Evolutionary conservation across 768 basidiomycete species (phyloP).

Genomic region (Calocybe gangraenosa): DNA sequence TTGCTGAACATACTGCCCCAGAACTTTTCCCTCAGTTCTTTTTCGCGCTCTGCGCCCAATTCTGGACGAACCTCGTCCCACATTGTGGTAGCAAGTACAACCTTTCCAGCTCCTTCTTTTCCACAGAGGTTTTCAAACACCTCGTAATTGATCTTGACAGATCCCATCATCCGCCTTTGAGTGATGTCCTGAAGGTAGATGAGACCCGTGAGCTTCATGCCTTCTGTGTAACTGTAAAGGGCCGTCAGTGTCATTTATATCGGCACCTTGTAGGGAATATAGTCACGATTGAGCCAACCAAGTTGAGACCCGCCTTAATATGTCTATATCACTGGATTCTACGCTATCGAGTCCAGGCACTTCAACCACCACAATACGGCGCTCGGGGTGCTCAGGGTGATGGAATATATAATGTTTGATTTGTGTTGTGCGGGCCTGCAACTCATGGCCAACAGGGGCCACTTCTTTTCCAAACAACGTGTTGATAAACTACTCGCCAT

Average conservation of each 20-base stretch:
- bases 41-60: slow-evolving; percentile 7
- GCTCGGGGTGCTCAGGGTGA: background rate
- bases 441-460: slow-evolving; percentile 17
- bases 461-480: slow-evolving; percentile 10
- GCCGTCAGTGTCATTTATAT: background rate
- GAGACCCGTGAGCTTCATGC: slow-evolving; percentile 25
- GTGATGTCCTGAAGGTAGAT: no score
- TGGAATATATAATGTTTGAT: slow-evolving; percentile 16
- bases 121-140: slow-evolving; percentile 16
- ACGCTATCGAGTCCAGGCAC: slow-evolving; percentile 8
- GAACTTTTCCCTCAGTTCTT: slow-evolving; percentile 5
- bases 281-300: slow-evolving; percentile 4
- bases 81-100: slow-evolving; percentile 15
- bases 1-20: slow-evolving; percentile 11
- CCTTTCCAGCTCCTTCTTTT: slow-evolving; percentile 11
- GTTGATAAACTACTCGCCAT: slow-evolving; percentile 24
- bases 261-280: background rate
- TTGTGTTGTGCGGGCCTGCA: slow-evolving; percentile 21
- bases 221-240: slow-evolving; percentile 14
- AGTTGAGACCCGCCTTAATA: slow-evolving; percentile 11
- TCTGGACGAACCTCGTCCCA: slow-evolving; percentile 6
- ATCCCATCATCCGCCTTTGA: slow-evolving; percentile 12
- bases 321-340: slow-evolving; percentile 5
- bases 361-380: slow-evolving; percentile 14
- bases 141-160: slow-evolving; percentile 13